These are phyloP conservation scores for Mortierella sp. DNA, from an alignment of 371 early-diverging fungal species.

Conservation along the genomic window DNA sequence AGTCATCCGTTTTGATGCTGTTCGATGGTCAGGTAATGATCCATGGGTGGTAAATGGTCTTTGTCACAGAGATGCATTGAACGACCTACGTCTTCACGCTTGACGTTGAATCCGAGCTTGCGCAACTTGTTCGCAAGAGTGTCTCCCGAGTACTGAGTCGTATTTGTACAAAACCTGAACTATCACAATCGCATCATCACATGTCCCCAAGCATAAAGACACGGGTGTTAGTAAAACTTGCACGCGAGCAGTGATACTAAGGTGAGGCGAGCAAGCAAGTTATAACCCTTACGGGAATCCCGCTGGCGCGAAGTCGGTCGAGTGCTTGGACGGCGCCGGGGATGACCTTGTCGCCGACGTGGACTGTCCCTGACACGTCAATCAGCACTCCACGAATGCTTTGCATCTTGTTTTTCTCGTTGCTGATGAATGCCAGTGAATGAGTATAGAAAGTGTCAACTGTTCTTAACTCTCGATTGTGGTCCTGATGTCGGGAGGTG, in stretches of 20 bases:
- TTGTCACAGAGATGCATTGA: background rate
- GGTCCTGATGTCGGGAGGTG: background rate
- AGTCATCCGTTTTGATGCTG: no score
- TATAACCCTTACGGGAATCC: conserved; percentile 63
- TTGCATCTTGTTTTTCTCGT: conserved; percentile 17
- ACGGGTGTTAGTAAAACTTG: no score
- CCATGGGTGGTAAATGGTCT: background rate
- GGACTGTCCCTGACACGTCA: conserved; percentile 87
- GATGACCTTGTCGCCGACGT: conserved; percentile 79
- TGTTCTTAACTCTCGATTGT: background rate
- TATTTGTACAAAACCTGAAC: conserved; percentile 85
- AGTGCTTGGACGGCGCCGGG: conserved; percentile 80
- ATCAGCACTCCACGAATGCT: conserved; percentile 73
- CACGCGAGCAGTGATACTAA: background rate
- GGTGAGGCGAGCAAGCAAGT: background rate
- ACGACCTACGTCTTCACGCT: conserved; percentile 66
- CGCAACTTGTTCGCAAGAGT: conserved; percentile 67
- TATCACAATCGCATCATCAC: background rate
- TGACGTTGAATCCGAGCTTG: conserved; percentile 76
- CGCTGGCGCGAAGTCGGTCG: conserved; percentile 67
- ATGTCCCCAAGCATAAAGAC: no score
- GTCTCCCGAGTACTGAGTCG: conserved; percentile 80
- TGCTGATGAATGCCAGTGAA: background rate
- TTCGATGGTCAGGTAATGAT: no score
- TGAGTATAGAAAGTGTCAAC: no score